Conservation (phyloP, 2,329 filamentous ascomycete species). For the Pestalotiopsis fici region DNA sequence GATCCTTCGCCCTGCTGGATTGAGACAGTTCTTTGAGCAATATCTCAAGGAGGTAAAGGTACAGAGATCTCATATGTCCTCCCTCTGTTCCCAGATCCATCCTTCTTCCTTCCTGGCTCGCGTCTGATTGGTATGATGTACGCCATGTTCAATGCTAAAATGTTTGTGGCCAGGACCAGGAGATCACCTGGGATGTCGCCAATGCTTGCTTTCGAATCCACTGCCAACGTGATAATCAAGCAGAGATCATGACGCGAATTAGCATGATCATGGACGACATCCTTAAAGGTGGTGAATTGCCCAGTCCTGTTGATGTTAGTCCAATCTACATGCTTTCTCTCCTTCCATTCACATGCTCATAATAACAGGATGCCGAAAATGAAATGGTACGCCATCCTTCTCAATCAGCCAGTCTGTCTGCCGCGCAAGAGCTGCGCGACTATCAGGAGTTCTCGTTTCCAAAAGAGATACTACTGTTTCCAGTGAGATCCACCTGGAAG, state of each 20-base stretch:
- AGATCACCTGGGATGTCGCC: conserved; percentile 7
- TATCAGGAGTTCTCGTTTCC: conserved; percentile 11
- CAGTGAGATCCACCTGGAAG: conserved; percentile 1
- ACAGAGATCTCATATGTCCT: too few species aligned
- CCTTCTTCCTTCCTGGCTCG: not conserved
- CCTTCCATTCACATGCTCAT: not conserved
- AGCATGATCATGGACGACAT: conserved; percentile 7
- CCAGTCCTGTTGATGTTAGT: conserved; percentile 2
- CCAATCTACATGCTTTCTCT: not conserved
- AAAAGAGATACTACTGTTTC: not conserved
- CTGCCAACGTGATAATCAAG: not conserved
- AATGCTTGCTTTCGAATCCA: conserved; percentile 11
- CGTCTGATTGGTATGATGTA: not conserved
- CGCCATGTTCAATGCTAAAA: not conserved
- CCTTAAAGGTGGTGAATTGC: not conserved
- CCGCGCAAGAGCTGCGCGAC: not conserved
- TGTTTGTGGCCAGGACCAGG: not conserved
- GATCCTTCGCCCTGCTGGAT: conserved; percentile 10
- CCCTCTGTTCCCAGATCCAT: not conserved
- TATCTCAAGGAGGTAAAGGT: not conserved
- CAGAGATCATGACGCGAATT: not conserved
- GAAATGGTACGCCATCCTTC: conserved; percentile 4
- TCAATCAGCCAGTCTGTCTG: not conserved
- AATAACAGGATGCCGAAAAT: conserved; percentile 1
- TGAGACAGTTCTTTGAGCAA: conserved; percentile 8